phyloP scores from a whole-genome alignment of 306 rosid genomes.

The Glycine soja region DNA sequence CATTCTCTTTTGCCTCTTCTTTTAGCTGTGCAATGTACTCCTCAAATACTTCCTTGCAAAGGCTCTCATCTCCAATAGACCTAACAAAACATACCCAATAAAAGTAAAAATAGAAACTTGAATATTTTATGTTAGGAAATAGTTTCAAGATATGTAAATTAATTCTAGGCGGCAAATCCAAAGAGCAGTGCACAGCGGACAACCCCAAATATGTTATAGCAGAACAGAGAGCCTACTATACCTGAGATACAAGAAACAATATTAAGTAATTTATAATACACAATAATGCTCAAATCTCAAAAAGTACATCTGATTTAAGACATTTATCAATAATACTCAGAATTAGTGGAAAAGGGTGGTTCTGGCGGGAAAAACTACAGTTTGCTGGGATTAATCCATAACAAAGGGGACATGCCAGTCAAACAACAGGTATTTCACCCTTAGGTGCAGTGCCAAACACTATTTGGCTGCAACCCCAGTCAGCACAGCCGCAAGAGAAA shows the following conservation, averaged over 20 bases:
- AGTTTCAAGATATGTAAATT: conserved; percentile 13
- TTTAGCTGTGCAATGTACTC: conserved; percentile 72
- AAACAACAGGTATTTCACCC: neutral
- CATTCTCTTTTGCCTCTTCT: conserved; percentile 85
- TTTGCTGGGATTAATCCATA: neutral
- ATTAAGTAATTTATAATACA: conserved; percentile 6
- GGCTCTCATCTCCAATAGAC: conserved; percentile 75
- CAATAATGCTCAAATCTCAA: neutral
- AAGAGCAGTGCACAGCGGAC: neutral
- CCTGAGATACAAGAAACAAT: neutral
- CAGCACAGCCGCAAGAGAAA: neutral
- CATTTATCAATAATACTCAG: conserved; percentile 3
- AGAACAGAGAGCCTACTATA: neutral
- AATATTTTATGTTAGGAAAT: neutral
- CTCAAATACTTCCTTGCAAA: conserved; percentile 78
- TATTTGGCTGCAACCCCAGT: neutral
- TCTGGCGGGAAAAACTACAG: too few relatives aligned
- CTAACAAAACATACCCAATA: conserved; percentile 54
- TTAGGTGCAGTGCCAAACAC: neutral
- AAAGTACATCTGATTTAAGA: neutral
- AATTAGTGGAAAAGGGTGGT: too few relatives aligned
- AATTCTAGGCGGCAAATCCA: neutral
- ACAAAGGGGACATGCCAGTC: neutral
- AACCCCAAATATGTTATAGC: neutral
- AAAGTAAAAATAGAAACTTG: conserved; percentile 32